Conservation (phyloP, 306 rosid species). For the Arachis hypogaea region DNA sequence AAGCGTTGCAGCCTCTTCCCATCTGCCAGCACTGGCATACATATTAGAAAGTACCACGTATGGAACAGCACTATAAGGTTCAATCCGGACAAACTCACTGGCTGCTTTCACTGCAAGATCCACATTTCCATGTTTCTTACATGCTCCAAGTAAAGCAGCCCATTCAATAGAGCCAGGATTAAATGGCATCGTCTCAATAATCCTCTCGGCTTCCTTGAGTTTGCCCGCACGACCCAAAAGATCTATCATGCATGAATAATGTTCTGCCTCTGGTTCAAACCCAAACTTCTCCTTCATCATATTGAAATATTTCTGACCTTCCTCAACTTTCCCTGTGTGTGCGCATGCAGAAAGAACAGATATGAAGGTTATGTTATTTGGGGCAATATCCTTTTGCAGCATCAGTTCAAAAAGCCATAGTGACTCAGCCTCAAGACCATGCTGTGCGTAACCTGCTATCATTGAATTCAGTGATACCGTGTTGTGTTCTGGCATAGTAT, state of each 20-base stretch:
- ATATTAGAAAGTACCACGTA: conserved; percentile 70
- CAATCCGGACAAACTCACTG: conserved; percentile 57
- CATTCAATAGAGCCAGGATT: conserved; percentile 68
- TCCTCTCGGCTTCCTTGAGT: conserved; percentile 67
- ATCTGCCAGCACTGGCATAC: conserved; percentile 68
- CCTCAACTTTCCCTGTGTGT: conserved; percentile 78
- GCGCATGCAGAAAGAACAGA: conserved; percentile 78
- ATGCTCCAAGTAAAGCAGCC: conserved; percentile 86
- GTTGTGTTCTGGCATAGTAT: conserved; percentile 72
- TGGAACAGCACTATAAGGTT: conserved; percentile 70
- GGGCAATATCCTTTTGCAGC: conserved; percentile 58
- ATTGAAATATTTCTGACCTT: conserved; percentile 67
- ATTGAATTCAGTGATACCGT: conserved; percentile 66
- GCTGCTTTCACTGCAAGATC: conserved; percentile 80
- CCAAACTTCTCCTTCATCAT: conserved; percentile 76
- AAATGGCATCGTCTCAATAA: conserved; percentile 76
- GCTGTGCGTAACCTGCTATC: conserved; percentile 85
- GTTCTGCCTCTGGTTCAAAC: conserved; percentile 74
- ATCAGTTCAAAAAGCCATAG: conserved; percentile 63
- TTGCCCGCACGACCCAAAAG: conserved; percentile 82
- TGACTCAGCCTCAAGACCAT: conserved; percentile 67
- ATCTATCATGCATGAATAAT: conserved; percentile 85
- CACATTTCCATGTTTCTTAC: conserved; percentile 80
- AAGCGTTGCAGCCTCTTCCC: conserved; percentile 65
- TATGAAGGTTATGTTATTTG: conserved; percentile 71